Evolutionary conservation across 441 rosid species (phyloP).

Genomic region (Erodium texanum): DNA sequence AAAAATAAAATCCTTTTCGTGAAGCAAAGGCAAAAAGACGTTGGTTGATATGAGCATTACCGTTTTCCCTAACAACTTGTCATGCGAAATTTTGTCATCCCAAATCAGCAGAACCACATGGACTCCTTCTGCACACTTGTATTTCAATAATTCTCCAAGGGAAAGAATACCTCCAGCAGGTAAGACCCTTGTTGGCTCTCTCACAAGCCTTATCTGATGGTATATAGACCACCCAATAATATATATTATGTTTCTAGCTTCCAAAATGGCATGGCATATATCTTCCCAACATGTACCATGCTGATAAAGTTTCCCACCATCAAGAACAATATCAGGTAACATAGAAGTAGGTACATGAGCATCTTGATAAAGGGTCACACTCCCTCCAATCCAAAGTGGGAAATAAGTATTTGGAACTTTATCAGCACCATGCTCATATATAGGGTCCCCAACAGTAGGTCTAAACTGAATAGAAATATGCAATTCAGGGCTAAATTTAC

Average conservation of each 20-base stretch:
- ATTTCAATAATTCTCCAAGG: slow-evolving; percentile 52
- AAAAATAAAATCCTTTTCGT: too few species aligned
- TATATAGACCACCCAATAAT: slow-evolving; percentile 97
- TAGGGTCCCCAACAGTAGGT: slow-evolving; percentile 32
- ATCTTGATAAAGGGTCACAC: slow-evolving; percentile 84
- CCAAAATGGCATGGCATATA: slow-evolving; percentile 72
- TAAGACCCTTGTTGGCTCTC: slow-evolving; percentile 30
- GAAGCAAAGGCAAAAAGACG: too few species aligned
- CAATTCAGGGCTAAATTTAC: slow-evolving; percentile 42
- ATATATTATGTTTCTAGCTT: slow-evolving; percentile 69
- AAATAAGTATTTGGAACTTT: slow-evolving; percentile 89
- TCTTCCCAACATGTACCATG: slow-evolving; percentile 94
- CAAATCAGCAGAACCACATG: slow-evolving; percentile 58
- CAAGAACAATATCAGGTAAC: slow-evolving; percentile 58
- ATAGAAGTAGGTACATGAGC: slow-evolving; percentile 84
- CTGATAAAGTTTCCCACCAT: slow-evolving; percentile 50
- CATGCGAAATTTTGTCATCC: slow-evolving; percentile 67
- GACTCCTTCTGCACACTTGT: slow-evolving; percentile 61
- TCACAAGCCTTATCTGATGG: slow-evolving; percentile 67
- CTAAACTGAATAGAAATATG: slow-evolving; percentile 45
- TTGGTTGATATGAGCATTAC: slow-evolving; percentile 26
- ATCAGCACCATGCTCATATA: slow-evolving; percentile 47
- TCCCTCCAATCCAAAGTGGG: slow-evolving; percentile 84
- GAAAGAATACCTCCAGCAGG: slow-evolving; percentile 9
- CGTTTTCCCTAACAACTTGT: slow-evolving; percentile 36